These are phyloP conservation scores for Penicillium verhagenii DNA, from an alignment of 495 filamentous ascomycete species.

Conservation along the genomic window DNA sequence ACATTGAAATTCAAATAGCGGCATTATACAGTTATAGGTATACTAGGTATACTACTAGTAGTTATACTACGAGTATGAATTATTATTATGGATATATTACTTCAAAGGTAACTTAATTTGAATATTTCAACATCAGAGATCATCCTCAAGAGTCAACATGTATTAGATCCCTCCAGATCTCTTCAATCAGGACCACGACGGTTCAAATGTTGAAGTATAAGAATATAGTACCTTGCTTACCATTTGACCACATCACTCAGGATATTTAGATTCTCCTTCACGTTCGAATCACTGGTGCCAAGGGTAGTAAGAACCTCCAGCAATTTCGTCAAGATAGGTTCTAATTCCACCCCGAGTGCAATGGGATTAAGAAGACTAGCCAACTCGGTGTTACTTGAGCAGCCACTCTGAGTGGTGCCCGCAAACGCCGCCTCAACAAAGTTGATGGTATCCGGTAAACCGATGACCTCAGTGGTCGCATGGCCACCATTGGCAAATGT, in stretches of 20 bases:
- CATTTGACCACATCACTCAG: constrained; percentile 7
- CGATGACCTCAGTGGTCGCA: constrained; percentile 28
- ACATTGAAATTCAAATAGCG: no score
- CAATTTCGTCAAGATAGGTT: constrained; percentile 26
- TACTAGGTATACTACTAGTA: no score
- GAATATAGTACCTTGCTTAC: neutral
- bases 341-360: constrained; percentile 27
- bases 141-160: no score
- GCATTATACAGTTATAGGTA: no score
- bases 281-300: constrained; percentile 20
- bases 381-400: constrained; percentile 22
- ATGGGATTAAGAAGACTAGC: constrained; percentile 23
- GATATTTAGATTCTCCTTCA: constrained; percentile 19
- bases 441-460: constrained; percentile 19
- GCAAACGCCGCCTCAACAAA: constrained; percentile 32
- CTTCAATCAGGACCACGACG: neutral
- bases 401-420: constrained; percentile 21
- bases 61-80: no score
- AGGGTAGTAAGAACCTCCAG: constrained; percentile 17
- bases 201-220: neutral
- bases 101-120: no score
- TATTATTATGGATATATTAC: no score
- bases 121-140: no score
- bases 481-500: constrained; percentile 31
- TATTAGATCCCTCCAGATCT: no score